Evolutionary conservation across 2,329 filamentous ascomycete species (phyloP).

Genomic region (Fusarium sp.): DNA sequence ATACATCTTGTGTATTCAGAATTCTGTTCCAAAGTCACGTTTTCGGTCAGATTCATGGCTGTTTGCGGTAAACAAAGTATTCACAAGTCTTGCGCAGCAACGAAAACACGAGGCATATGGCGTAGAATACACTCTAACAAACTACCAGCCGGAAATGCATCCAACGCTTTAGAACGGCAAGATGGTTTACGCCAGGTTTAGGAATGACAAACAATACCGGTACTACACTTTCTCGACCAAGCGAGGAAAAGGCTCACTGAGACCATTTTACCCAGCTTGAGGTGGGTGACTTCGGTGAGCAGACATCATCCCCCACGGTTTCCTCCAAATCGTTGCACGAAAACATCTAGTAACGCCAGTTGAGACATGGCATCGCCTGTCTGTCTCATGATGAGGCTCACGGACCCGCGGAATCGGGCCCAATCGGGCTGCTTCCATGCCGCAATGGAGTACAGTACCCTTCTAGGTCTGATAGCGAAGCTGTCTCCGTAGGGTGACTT

Average conservation of each 20-base stretch:
- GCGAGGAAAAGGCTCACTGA: not conserved
- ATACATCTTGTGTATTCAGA: no score
- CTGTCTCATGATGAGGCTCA: constrained; percentile 36
- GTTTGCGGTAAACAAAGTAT: no score
- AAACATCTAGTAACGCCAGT: constrained; percentile 35
- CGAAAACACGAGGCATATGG: no score
- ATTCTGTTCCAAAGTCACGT: no score
- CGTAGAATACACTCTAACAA: no score
- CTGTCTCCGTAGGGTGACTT: constrained; percentile 28
- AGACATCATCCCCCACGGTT: constrained; percentile 7
- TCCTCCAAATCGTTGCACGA: constrained; percentile 39
- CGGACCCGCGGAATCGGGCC: constrained; percentile 37
- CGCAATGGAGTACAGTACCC: constrained; percentile 3
- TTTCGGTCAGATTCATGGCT: no score
- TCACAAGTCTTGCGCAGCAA: no score
- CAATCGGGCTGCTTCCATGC: constrained; percentile 37
- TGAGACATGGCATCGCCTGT: constrained; percentile 23
- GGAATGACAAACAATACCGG: no score
- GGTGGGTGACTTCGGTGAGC: constrained; percentile 40
- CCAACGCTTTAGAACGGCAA: no score
- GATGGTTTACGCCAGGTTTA: no score
- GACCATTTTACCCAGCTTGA: constrained; percentile 33
- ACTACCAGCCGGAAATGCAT: no score
- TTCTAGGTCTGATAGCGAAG: constrained; percentile 29
- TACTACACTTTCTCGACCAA: no score